Percentiles rank a stretch among this genome's conserved stretches.
phyloP scores from a whole-genome alignment of 169 alveolate species.

The Theileria parva region DNA sequence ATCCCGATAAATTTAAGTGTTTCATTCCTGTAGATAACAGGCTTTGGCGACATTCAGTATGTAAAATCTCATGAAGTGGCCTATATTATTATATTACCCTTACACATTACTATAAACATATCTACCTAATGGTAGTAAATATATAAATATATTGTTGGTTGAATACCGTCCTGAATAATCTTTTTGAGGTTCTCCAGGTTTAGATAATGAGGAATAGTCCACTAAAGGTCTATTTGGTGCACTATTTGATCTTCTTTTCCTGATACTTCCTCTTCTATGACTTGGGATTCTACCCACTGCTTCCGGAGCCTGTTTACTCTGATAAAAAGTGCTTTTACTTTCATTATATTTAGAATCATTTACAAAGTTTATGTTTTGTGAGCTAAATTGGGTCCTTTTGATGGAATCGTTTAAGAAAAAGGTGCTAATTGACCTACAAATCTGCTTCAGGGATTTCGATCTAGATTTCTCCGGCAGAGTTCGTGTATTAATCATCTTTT shows the following conservation, averaged over 20 bases:
- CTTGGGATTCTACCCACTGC: background rate
- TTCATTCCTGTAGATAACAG: slow-evolving; percentile 72
- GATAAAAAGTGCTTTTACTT: background rate
- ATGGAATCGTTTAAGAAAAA: too few species aligned
- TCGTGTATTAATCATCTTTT: too few species aligned
- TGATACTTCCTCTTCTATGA: background rate
- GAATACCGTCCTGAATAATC: slow-evolving; percentile 50
- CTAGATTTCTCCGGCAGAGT: background rate
- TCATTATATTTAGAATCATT: background rate
- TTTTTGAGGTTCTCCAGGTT: slow-evolving; percentile 17
- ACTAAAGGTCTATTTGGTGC: slow-evolving; percentile 60
- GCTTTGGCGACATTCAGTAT: slow-evolving; percentile 72
- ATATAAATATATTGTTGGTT: background rate
- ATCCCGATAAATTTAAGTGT: slow-evolving; percentile 82
- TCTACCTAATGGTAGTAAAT: too few species aligned
- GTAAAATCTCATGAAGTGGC: slow-evolving; percentile 78
- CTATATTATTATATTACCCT: slow-evolving; percentile 26
- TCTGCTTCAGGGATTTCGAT: background rate
- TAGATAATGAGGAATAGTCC: slow-evolving; percentile 12
- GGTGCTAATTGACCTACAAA: slow-evolving; percentile 20
- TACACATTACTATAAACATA: too few species aligned
- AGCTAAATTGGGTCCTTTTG: background rate
- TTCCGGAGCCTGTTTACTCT: background rate
- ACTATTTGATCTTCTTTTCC: slow-evolving; percentile 50
- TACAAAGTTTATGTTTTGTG: background rate